Percentiles rank a stretch among this genome's conserved stretches.
These are phyloP conservation scores for Cerioporus squamosus DNA, from an alignment of 1,284 basidiomycete genomes.

Conservation along the genomic window DNA sequence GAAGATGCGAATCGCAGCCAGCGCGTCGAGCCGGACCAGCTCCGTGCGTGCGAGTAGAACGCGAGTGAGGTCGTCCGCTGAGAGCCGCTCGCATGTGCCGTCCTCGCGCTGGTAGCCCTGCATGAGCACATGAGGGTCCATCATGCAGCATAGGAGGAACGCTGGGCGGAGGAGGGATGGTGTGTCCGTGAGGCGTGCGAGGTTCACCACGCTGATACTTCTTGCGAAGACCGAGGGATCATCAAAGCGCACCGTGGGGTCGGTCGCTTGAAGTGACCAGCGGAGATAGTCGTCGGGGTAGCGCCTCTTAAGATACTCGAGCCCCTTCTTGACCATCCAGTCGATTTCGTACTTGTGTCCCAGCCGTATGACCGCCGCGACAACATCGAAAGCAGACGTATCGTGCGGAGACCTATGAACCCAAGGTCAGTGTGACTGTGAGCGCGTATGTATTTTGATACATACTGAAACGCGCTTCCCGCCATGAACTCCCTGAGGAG, in stretches of 20 bases:
- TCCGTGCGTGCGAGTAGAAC: background rate
- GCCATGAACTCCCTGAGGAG: background rate
- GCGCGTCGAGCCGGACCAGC: background rate
- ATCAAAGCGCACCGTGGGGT: background rate
- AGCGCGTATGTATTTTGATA: background rate
- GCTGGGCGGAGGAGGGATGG: background rate
- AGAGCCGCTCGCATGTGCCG: slow-evolving; percentile 1
- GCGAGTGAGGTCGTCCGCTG: background rate
- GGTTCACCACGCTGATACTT: slow-evolving; percentile 1
- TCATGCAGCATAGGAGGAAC: background rate
- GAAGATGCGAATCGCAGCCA: background rate
- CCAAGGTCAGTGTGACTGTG: background rate
- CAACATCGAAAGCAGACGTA: background rate
- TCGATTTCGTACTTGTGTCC: slow-evolving; percentile 9
- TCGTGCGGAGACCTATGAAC: background rate
- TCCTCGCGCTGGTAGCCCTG: background rate
- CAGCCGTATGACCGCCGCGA: background rate
- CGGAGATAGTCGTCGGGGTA: background rate
- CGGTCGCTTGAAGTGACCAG: background rate
- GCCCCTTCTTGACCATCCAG: background rate
- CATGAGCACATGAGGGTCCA: background rate
- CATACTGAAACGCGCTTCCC: background rate
- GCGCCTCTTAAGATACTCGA: background rate
- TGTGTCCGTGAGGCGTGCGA: background rate
- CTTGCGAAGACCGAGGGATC: background rate